These are phyloP conservation scores for Kodamaea suecica DNA, from an alignment of 1,139 yeast species.

Conservation along the genomic window DNA sequence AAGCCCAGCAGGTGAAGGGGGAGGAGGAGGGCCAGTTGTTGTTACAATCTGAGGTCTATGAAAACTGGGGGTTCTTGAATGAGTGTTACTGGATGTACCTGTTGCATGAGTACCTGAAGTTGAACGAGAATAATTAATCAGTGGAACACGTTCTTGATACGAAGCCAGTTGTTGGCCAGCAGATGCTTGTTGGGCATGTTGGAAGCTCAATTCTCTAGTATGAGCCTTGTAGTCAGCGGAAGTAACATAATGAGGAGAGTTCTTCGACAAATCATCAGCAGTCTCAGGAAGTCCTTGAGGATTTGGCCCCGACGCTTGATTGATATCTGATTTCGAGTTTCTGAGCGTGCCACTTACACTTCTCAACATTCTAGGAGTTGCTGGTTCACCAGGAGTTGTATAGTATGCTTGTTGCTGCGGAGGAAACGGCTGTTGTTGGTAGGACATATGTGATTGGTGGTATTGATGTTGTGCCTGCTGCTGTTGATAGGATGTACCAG, in stretches of 20 bases:
- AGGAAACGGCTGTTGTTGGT: neutral
- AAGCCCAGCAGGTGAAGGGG: constrained; percentile 1
- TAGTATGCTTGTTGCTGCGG: constrained; percentile 1
- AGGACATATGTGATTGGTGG: neutral
- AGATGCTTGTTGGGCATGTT: constrained; percentile 4
- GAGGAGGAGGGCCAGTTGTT: neutral
- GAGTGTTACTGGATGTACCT: too few species aligned
- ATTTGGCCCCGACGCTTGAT: constrained; percentile 6
- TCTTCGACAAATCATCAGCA: constrained; percentile 10
- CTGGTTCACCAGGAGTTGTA: constrained; percentile 43
- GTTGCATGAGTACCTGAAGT: neutral
- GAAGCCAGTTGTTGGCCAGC: constrained; percentile 10
- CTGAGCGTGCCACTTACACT: constrained; percentile 44
- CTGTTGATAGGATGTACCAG: too few species aligned
- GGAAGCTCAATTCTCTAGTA: constrained; percentile 22
- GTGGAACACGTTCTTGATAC: constrained; percentile 6
- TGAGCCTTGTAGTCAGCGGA: constrained; percentile 13
- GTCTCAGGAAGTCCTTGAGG: neutral
- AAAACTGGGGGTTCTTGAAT: constrained; percentile 1
- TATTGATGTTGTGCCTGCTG: too few species aligned
- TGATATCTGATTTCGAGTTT: constrained; percentile 18
- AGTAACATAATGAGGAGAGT: constrained; percentile 6
- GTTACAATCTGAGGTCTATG: constrained; percentile 10
- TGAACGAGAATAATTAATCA: constrained; percentile 1
- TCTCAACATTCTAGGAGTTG: constrained; percentile 77